Percentiles rank a stretch among this genome's conserved stretches.
Evolutionary conservation across 192 early-diverging fungal species (phyloP).

Genomic region (Umbelopsis sp.): DNA sequence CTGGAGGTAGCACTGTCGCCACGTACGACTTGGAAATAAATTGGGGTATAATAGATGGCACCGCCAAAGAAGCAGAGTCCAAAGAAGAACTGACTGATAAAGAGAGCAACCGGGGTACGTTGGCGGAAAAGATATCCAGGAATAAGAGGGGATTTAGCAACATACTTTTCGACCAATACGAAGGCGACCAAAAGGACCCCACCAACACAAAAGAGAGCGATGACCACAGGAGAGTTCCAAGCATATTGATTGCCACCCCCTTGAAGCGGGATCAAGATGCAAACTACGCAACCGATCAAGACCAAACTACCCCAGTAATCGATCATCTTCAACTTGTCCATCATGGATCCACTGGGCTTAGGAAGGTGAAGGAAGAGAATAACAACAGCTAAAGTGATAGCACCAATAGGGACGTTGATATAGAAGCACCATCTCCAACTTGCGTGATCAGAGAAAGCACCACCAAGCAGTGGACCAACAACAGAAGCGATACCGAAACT

Average conservation of each 20-base stretch:
- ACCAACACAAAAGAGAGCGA: conserved; percentile 59
- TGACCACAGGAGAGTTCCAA: conserved; percentile 66
- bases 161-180: conserved; percentile 61
- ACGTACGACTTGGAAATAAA: conserved; percentile 78
- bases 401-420: conserved; percentile 62
- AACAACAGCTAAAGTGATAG: conserved; percentile 43
- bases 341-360: conserved; percentile 42
- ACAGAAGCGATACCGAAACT: conserved; percentile 56
- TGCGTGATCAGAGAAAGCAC: conserved; percentile 57
- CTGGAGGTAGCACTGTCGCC: conserved; percentile 66
- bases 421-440: conserved; percentile 65
- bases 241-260: conserved; percentile 71
- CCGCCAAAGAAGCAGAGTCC: conserved; percentile 51
- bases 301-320: conserved; percentile 65
- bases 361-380: conserved; percentile 59
- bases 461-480: conserved; percentile 61
- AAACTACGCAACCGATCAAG: conserved; percentile 51
- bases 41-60: conserved; percentile 67
- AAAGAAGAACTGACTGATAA: conserved; percentile 43
- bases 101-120: conserved; percentile 45
- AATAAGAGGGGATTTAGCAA: conserved; percentile 71
- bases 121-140: conserved; percentile 63
- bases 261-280: conserved; percentile 70
- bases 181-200: conserved; percentile 52
- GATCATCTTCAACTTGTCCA: conserved; percentile 60